phyloP scores from a whole-genome alignment of 495 filamentous ascomycete genomes.

The Penicillium bialowiezense region DNA sequence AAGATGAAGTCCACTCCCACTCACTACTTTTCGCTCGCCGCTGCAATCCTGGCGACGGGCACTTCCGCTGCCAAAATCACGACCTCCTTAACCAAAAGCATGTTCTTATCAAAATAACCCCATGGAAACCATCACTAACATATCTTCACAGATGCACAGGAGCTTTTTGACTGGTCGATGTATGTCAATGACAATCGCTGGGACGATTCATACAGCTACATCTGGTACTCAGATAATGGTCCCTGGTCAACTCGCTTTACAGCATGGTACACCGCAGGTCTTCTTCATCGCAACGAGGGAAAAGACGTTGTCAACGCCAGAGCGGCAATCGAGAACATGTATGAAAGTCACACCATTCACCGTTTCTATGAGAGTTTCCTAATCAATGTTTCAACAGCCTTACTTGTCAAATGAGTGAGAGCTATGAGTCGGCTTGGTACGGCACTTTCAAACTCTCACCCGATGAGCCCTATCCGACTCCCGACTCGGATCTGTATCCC shows the following conservation, averaged over 20 bases:
- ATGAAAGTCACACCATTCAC: neutral
- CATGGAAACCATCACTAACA: too few species aligned
- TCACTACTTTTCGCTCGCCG: too few species aligned
- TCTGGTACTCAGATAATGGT: slow-evolving; percentile 26
- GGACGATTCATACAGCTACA: slow-evolving; percentile 29
- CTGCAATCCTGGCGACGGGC: too few species aligned
- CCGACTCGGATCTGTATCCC: slow-evolving; percentile 23
- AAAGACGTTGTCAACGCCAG: slow-evolving; percentile 26
- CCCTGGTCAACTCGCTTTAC: slow-evolving; percentile 32
- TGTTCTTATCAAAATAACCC: too few species aligned
- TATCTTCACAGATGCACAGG: slow-evolving; percentile 25
- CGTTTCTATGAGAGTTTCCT: neutral
- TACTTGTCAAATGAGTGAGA: slow-evolving; percentile 20
- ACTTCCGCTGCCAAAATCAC: too few species aligned
- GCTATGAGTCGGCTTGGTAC: slow-evolving; percentile 25
- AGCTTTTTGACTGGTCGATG: slow-evolving; percentile 29
- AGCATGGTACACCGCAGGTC: slow-evolving; percentile 28
- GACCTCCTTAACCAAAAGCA: too few species aligned
- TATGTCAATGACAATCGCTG: slow-evolving; percentile 25
- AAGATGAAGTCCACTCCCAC: too few species aligned
- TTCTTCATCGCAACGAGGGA: slow-evolving; percentile 26
- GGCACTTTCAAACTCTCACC: slow-evolving; percentile 29
- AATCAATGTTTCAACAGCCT: slow-evolving; percentile 5
- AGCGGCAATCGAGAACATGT: slow-evolving; percentile 26
- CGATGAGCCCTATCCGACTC: slow-evolving; percentile 27